Conservation (phyloP, 257 asterid species). For the Voacanga thouarsii region DNA sequence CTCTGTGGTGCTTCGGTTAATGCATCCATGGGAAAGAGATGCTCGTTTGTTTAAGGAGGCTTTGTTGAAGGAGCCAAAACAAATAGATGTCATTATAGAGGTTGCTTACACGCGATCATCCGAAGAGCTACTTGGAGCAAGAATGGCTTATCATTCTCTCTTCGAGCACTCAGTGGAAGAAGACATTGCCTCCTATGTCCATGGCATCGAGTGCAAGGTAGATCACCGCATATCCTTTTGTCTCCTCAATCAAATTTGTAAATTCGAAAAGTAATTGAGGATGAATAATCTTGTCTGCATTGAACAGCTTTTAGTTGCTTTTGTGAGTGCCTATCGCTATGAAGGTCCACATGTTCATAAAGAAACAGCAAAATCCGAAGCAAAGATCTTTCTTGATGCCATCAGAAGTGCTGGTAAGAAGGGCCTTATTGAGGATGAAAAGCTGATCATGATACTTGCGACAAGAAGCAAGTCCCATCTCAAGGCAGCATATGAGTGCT, state of each 20-base stretch:
- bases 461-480: slow-evolving; percentile 78
- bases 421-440: slow-evolving; percentile 41
- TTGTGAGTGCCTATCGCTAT: slow-evolving; percentile 69
- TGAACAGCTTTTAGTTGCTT: slow-evolving; percentile 67
- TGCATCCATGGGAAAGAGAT: slow-evolving; percentile 98
- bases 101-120: slow-evolving; percentile 67
- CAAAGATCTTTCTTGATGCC: slow-evolving; percentile 42
- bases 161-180: slow-evolving; percentile 73
- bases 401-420: slow-evolving; percentile 27
- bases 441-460: slow-evolving; percentile 54
- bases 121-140: slow-evolving; percentile 68
- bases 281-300: neutral
- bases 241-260: neutral
- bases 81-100: slow-evolving; percentile 47
- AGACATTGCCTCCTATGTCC: slow-evolving; percentile 57
- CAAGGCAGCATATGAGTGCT: slow-evolving; percentile 44
- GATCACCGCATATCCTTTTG: neutral
- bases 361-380: slow-evolving; percentile 66
- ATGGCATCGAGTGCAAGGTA: slow-evolving; percentile 49
- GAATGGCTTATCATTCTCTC: slow-evolving; percentile 84
- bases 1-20: slow-evolving; percentile 68
- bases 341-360: slow-evolving; percentile 63
- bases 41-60: slow-evolving; percentile 64
- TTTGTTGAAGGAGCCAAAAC: slow-evolving; percentile 36
- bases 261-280: neutral